Evolutionary conservation across 345 rosid species (phyloP).

Genomic region (Excoecaria agallocha): DNA sequence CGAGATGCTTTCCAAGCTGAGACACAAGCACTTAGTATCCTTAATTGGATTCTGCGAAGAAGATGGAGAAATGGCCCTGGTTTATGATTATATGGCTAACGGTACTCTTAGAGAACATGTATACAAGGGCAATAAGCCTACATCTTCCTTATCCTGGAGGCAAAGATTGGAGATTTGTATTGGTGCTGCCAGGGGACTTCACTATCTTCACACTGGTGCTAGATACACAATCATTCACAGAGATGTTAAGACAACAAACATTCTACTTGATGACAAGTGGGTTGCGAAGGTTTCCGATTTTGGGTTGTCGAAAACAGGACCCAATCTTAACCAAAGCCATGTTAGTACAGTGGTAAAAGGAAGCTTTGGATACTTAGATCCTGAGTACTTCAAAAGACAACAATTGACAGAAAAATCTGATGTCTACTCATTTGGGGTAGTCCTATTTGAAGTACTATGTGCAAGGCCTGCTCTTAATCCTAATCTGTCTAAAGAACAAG

Average conservation of each 20-base stretch:
- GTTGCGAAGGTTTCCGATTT: conserved; percentile 36
- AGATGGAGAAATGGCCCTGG: conserved; percentile 30
- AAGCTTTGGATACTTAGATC: conserved; percentile 34
- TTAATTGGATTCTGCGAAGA: conserved; percentile 29
- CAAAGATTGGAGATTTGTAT: conserved; percentile 26
- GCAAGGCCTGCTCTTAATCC: conserved; percentile 29
- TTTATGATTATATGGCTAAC: conserved; percentile 30
- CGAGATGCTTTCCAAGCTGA: conserved; percentile 34
- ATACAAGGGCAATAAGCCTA: conserved; percentile 21
- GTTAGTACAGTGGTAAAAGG: conserved; percentile 35
- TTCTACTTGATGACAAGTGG: conserved; percentile 30
- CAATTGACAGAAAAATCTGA: conserved; percentile 32
- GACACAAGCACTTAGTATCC: conserved; percentile 35
- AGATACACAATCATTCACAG: conserved; percentile 32
- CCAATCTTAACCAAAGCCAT: conserved; percentile 21
- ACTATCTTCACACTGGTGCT: conserved; percentile 33
- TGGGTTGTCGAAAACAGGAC: conserved; percentile 30
- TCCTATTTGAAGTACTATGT: conserved; percentile 27
- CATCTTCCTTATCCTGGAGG: conserved; percentile 20
- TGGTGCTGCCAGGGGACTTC: conserved; percentile 30
- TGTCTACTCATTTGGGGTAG: conserved; percentile 33
- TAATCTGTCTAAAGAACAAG: conserved; percentile 30
- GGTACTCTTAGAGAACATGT: conserved; percentile 31
- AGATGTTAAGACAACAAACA: conserved; percentile 35
- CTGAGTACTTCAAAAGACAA: conserved; percentile 29